Evolutionary conservation across 2,329 filamentous ascomycete species (phyloP), one percentile per base, ranked within the genome.

Genomic region (Venturia nashicola): DNA sequence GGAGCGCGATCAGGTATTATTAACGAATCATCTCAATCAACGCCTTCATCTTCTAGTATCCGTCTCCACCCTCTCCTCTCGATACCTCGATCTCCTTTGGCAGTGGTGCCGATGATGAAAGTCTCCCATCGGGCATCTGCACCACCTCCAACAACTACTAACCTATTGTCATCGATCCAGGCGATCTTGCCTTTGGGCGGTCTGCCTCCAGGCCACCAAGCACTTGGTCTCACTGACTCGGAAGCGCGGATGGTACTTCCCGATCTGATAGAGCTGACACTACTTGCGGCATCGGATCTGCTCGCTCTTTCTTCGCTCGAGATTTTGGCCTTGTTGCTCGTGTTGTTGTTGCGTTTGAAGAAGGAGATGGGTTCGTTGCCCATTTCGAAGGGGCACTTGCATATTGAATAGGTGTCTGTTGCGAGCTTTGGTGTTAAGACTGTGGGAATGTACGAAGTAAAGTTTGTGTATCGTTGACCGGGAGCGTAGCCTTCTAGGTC

Each of bases 371-470:
- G 78, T 70, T 96, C 91, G 40, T 94, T 88, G 3, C 90, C 90
- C 44, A 91, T 87, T 69, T 94, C 88, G 69, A 97, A 97, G 42
- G 87, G 86, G 3, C 85, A 83, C 48, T 86, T 90, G 4, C 90
- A 83, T 70, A 93, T 92, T 0, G 90, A 95, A 73, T 97, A 96
- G 9, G 88, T 83, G 68, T 97, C 94, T 1, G 90, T 93, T 72
- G 97, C 95, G 39, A 94, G 82, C 51, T 89, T 85, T 1, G 94
- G 94, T 68, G 97, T 84, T 14, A 51, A 51, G 46, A 16, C 51
- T 64, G 95, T 79, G 0, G 92, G 92, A 7, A 97, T 83, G 16
- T 57, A 57, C 70, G 87, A 92, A 67, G 89, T 86, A 5, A 97
- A 77, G 59, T 96, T 83, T 0, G 91, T 91, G 89, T 91, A 96